Conservation (phyloP, 805 yeast genomes). For the Zygoascus bituminiphila region DNA sequence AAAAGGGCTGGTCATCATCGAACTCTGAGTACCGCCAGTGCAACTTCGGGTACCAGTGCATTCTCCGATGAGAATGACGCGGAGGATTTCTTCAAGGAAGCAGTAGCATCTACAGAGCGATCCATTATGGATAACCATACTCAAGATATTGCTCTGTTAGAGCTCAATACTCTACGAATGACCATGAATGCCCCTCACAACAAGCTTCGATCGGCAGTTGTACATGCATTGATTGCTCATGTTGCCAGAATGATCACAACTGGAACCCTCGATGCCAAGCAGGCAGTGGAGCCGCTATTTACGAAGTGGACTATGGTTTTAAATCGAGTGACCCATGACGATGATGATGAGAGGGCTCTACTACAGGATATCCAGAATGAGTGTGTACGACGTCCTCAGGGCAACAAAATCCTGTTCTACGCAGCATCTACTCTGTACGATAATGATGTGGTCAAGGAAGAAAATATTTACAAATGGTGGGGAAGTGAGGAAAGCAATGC, state of each 20-base stretch:
- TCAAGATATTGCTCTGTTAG: constrained; percentile 84
- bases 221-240: constrained; percentile 60
- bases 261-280: constrained; percentile 65
- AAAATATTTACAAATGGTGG: constrained; percentile 80
- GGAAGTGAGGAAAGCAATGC: constrained; percentile 36
- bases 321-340: constrained; percentile 76
- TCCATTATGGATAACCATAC: constrained; percentile 91
- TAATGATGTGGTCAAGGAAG: constrained; percentile 75
- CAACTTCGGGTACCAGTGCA: constrained; percentile 36
- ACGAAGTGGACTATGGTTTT: constrained; percentile 75
- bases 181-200: constrained; percentile 93
- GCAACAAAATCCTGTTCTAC: constrained; percentile 39
- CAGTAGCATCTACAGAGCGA: constrained; percentile 86
- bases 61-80: constrained; percentile 46
- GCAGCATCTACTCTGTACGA: constrained; percentile 65
- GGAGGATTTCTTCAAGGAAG: constrained; percentile 81
- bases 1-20: constrained; percentile 17
- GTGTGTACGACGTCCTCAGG: constrained; percentile 35
- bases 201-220: constrained; percentile 80
- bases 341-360: constrained; percentile 69
- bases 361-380: constrained; percentile 39
- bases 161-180: constrained; percentile 92
- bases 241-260: constrained; percentile 69
- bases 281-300: constrained; percentile 70
- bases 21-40: constrained; percentile 23